A percentile compares a stretch with the other conserved stretches of the same genome.
phyloP scores from a whole-genome alignment of 176 grass and related monocot genomes.

The sorghum (Sorghum bicolor) region DNA sequence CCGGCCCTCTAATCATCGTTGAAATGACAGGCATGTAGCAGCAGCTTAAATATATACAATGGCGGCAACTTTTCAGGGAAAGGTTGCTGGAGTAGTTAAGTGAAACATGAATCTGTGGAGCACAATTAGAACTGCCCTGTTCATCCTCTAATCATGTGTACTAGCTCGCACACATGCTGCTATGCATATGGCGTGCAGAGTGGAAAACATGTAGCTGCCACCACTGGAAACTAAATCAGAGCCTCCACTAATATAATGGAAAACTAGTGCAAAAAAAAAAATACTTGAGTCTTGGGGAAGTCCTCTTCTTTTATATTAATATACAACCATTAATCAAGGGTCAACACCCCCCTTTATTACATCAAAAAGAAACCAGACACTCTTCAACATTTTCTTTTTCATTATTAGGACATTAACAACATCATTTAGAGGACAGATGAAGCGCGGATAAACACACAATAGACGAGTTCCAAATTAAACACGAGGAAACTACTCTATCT shows the following conservation, averaged over 20 bases:
- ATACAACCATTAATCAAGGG: neutral
- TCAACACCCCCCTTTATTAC: neutral
- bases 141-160: neutral
- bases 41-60: neutral
- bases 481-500: neutral
- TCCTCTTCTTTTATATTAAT: neutral
- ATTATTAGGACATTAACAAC: neutral
- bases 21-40: neutral
- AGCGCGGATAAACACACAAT: neutral
- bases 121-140: constrained; percentile 16
- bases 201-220: constrained; percentile 26
- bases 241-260: neutral
- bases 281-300: neutral
- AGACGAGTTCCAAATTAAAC: neutral
- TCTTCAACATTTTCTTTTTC: neutral
- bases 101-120: constrained; percentile 18
- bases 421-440: neutral
- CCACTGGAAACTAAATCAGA: neutral
- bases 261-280: neutral
- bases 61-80: constrained; percentile 10
- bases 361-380: neutral
- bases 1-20: neutral
- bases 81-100: neutral
- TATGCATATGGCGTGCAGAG: neutral
- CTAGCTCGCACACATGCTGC: neutral